Percentiles rank a stretch among this genome's conserved stretches.
These are phyloP conservation scores for Sphaerosporella brunnea DNA, from an alignment of 495 filamentous ascomycete genomes.

Conservation along the genomic window DNA sequence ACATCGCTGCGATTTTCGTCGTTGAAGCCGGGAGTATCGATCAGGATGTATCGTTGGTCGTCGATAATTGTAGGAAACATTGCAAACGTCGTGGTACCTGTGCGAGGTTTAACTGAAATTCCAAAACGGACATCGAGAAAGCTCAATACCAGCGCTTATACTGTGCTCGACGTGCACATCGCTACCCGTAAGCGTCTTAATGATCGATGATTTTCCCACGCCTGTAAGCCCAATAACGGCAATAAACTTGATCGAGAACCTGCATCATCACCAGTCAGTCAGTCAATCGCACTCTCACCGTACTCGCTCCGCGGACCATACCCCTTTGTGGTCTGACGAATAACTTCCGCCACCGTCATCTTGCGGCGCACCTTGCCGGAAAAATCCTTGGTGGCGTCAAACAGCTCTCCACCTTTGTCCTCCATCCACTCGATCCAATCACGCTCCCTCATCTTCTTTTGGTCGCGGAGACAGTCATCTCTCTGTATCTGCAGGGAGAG, in stretches of 20 bases:
- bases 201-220: slow-evolving; percentile 29
- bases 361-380: too few relatives aligned
- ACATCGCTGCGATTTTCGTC: slow-evolving; percentile 31
- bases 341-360: too few relatives aligned
- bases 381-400: too few relatives aligned
- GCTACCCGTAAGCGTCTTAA: slow-evolving; percentile 17
- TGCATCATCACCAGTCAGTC: too few relatives aligned
- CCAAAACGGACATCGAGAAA: slow-evolving; percentile 5
- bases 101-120: background rate
- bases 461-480: too few relatives aligned
- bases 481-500: too few relatives aligned
- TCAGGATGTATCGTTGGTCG: slow-evolving; percentile 24
- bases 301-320: too few relatives aligned
- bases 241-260: slow-evolving; percentile 15
- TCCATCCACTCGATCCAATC: too few relatives aligned
- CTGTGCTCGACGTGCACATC: slow-evolving; percentile 8
- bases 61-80: slow-evolving; percentile 11
- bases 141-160: slow-evolving; percentile 8
- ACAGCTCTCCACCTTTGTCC: too few relatives aligned
- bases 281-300: too few relatives aligned
- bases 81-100: slow-evolving; percentile 4
- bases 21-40: slow-evolving; percentile 38
- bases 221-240: slow-evolving; percentile 28
- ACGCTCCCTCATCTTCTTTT: too few relatives aligned
- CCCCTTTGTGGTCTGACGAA: too few relatives aligned